Evolutionary conservation across 768 basidiomycete species (phyloP), one percentile per base, ranked within the genome.

Genomic region (Hygrophoropsis aurantiaca): DNA sequence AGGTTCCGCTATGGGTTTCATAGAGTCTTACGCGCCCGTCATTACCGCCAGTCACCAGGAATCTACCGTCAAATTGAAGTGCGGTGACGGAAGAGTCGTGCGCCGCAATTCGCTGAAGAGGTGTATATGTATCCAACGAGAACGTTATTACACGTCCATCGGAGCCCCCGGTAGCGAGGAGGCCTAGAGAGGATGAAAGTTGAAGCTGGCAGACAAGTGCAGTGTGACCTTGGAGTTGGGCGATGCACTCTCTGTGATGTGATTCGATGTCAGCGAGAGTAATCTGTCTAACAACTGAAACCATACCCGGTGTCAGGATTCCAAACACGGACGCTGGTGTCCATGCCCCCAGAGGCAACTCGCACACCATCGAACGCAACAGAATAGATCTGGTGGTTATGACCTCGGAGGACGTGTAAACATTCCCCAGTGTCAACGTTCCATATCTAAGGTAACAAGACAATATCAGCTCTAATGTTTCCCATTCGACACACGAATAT

Each of bases 281-380:
- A 41, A 46, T 44, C 19, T n/a, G 40, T 33, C 42, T 24, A 38
- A 21, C 34, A 18, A 18, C n/a, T n/a, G n/a, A 21, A 33, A n/a
- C n/a, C n/a, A n/a, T n/a, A 94, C 92, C 94, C 94, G 33, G 86
- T 85, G 9, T 76, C 71, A 0, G 90, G 87, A 53, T 87, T 83
- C 95, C 95, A 98, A 0, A 97, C 80, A 3, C 94, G 74, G 3
- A 97, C 89, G 1, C 87, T 91, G n/a, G 91, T 94, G 58, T 97
- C 94, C 52, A 95, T 69, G n/a, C 87, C 87, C 4, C 93, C 94
- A 5, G 90, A 90, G 1, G 85, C 90, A 41, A 94, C 78, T 11
- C 81, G 73, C 15, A 81, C 68, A 0, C 94, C 94, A 57, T 95
- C 91, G 54, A 93, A 94, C 9, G 91, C 90, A 33, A 97, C 88